Evolutionary conservation across 2,329 filamentous ascomycete genomes (phyloP).

Genomic region (Stagonosporopsis rhizophila): DNA sequence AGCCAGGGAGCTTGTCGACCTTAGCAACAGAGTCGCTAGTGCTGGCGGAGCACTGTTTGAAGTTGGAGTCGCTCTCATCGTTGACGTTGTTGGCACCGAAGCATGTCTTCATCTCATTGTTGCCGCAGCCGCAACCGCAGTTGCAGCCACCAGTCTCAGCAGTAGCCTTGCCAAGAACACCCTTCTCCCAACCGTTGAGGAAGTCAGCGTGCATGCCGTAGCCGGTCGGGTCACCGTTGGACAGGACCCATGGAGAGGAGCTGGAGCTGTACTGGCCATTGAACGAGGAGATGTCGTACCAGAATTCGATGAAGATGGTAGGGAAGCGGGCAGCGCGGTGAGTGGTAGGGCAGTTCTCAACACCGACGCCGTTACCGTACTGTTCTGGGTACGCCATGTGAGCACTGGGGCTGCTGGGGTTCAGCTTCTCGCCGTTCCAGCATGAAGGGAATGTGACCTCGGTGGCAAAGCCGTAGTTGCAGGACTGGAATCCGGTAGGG

Average conservation of each 20-base stretch:
- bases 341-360: constrained; percentile 44
- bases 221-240: constrained; percentile 49
- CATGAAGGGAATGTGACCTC: constrained; percentile 48
- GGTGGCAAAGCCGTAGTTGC: constrained; percentile 44
- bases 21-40: constrained; percentile 22
- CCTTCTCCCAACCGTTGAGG: constrained; percentile 48
- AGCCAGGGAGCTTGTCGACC: constrained; percentile 46
- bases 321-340: constrained; percentile 45
- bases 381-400: constrained; percentile 52
- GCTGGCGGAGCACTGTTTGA: constrained; percentile 37
- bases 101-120: constrained; percentile 47
- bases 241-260: constrained; percentile 44
- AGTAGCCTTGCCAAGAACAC: constrained; percentile 46
- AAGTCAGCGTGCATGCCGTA: constrained; percentile 50
- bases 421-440: constrained; percentile 47
- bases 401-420: constrained; percentile 41
- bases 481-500: constrained; percentile 48
- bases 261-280: constrained; percentile 41
- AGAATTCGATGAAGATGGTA: constrained; percentile 50
- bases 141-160: constrained; percentile 44
- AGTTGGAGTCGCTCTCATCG: constrained; percentile 38
- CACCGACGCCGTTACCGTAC: constrained; percentile 30
- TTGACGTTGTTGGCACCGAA: constrained; percentile 47
- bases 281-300: constrained; percentile 47
- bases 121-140: constrained; percentile 48